Base-by-base conservation (phyloP, 257 asterid species). In the Nicotiana attenuata region DNA sequence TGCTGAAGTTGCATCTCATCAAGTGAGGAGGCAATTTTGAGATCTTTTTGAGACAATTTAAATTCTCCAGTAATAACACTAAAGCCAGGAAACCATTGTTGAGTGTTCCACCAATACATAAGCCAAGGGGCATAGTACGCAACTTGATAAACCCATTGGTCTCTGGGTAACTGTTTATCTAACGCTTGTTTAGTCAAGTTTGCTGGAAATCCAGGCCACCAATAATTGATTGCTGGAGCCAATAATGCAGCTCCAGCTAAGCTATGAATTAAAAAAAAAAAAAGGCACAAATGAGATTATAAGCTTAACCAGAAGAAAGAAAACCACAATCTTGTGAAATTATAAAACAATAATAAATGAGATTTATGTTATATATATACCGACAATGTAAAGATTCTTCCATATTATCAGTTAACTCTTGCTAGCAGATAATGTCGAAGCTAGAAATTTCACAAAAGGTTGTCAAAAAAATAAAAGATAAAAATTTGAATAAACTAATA, bases 51-150 rank as follows among this genome's bases (percentile, higher is more conserved):
- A 17, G 89, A 86, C 33, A 89, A 80, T 67, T 85, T 93, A 9
- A 93, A 86, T 26, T 28, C 88, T 29, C 91, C 95, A 64, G 91
- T 76, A 45, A 82, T 76, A 65, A 88, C 97, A 81, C 93, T 93
- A 19, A 92, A 91, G 59, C 84, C 68, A 57, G 95, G 97, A 81
- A 93, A 92, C 86, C 88, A 85, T 79, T 88, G 83, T 88, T 90
- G 97, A 50, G 97, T 92, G 87, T 93, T 92, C 93, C 95, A 93
- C 97, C 95, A 92, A 83, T 93, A 87, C 78, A 89, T 87, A 16
- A 92, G 97, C 91, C 89, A 91, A 1, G 97, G 97, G 28, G 88
- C 83, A 45, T 91, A 83, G 80, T 91, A 91, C 13, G 97, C 94
- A 45, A 93, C 97, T 63, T 95, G 82, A 65, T 90, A 66, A 50